Evolutionary conservation across 208 protist genomes (phyloP), one percentile per base, ranked within the genome.

Genomic region (Wallacemonas rigidus): DNA sequence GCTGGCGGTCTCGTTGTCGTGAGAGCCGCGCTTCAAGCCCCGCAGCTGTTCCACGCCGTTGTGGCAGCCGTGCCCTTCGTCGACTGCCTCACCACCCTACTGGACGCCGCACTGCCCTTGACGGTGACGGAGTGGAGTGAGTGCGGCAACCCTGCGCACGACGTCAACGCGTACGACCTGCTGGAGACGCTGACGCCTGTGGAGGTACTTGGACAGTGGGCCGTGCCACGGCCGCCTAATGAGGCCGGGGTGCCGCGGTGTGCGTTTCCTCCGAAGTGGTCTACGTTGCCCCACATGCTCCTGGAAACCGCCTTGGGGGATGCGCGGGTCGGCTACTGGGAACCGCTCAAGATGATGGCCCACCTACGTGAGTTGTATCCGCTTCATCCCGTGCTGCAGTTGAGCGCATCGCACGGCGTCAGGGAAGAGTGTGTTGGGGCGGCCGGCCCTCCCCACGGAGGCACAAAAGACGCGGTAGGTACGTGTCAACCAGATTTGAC

Each of bases 1-100:
- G 95, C 95, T 8, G 95, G 95, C 15, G 95, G 92, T 11, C 72
- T 97, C 35, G 76, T 97, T 2, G 90, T 97, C 36, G 77, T 74
- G n/a, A 80, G 87, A 2, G 88, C 83, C 14, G 64, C 94, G 67
- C 89, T 93, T 68, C 55, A 74, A 15, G 82, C 76, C 1, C 93
- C 93, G 15, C 60, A 82, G 9, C 71, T 94, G 8, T 90, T 82
- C 65, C 72, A 72, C 44, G 82, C 72, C 43, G 83, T 91, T n/a
- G 56, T 91, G 36, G 82, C 72, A 8, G 60, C 62, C 9, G 93
- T 95, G 3, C 92, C 93, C 38, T 98, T 98, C 76, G 91, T 98
- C 9, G 95, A 98, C 70, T 84, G 89, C 43, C 73, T 97, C 11
- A 89, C 79, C 50, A 93, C 94, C n/a, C 87, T 98, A 51, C 70